These are phyloP conservation scores for Chlorella sp. DNA, from an alignment of 139 green algal genomes.

Conservation along the genomic window DNA sequence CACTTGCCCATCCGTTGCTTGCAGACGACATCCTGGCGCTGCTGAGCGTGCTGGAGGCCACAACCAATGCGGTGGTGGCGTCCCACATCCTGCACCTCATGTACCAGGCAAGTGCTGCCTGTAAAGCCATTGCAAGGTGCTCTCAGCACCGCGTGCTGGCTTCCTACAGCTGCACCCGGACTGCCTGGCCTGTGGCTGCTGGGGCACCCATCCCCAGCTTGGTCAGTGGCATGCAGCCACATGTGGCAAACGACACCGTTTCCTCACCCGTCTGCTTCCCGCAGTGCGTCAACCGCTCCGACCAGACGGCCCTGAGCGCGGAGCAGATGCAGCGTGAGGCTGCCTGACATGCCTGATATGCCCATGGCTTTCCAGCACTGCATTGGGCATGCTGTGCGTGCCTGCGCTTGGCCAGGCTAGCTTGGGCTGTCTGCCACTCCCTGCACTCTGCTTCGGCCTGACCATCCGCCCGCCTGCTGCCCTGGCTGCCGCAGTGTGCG, in stretches of 20 bases:
- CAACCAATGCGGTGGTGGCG: constrained; percentile 15
- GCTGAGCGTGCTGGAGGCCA: constrained; percentile 29
- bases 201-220: too few relatives aligned
- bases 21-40: constrained; percentile 37
- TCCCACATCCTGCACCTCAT: constrained; percentile 45
- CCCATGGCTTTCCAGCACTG: not conserved
- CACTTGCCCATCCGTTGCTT: too few relatives aligned
- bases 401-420: too few relatives aligned
- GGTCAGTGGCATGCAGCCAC: too few relatives aligned
- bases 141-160: too few relatives aligned
- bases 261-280: too few relatives aligned
- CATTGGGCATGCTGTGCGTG: not conserved
- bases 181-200: too few relatives aligned
- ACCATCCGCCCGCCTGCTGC: not conserved
- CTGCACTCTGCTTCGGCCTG: not conserved
- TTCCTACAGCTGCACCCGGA: too few relatives aligned
- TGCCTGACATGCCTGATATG: not conserved
- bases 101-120: not conserved
- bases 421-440: too few relatives aligned
- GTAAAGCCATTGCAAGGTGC: too few relatives aligned
- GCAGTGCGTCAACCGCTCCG: not conserved
- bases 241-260: too few relatives aligned
- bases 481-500: not conserved
- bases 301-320: not conserved
- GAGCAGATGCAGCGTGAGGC: constrained; percentile 30